Evolutionary conservation across 2,329 filamentous ascomycete species (phyloP), one percentile per base, ranked within the genome.

Genomic region (Pestalotiopsis sp.): DNA sequence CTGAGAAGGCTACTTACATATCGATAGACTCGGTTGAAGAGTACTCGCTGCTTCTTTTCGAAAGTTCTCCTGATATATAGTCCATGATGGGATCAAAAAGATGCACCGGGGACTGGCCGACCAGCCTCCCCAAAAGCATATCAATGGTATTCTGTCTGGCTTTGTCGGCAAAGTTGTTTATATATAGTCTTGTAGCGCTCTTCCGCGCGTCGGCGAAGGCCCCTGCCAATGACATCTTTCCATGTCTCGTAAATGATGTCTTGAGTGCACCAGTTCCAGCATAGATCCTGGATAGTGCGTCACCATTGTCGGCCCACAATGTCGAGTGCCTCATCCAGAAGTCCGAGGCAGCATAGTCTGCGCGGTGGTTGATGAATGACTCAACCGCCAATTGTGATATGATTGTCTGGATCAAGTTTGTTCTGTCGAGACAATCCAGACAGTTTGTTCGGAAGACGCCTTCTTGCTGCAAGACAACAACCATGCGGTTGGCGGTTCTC

Each of bases 391-490:
- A 95, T 75, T 94, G 92, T 68, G 95, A 98, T 74, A 99, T 93
- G 72, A 98, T 93, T 0, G 95, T 97, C 81, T 99, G 96, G 36
- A 99, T 94, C 36, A 98, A 85, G 77, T 99, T 99, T 7, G 96
- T 99, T 69, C 96, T 90, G 79, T 99, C 96, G 58, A 99, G 84
- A 78, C 96, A 99, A 79, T 99, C 96, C 31, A 99, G 85, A 78
- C 96, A 99, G 75, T 99, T 99, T 3, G 95, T 97, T 70, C 95
- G 88, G 79, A 98, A 98, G 5, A 97, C 89, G n/a, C 96, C 95
- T 77, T 97, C 93, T 80, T 99, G 96, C 77, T 97, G 94, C 64
- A 98, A 82, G 25, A 97, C 88, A 2, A 94, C 90, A 7, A 92
- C 87, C 83, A 84, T 84, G 25, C 87, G 83, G 6, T 76, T 74